Base-by-base conservation (phyloP, 1,139 yeast genomes). In the Taphrina communis region DNA sequence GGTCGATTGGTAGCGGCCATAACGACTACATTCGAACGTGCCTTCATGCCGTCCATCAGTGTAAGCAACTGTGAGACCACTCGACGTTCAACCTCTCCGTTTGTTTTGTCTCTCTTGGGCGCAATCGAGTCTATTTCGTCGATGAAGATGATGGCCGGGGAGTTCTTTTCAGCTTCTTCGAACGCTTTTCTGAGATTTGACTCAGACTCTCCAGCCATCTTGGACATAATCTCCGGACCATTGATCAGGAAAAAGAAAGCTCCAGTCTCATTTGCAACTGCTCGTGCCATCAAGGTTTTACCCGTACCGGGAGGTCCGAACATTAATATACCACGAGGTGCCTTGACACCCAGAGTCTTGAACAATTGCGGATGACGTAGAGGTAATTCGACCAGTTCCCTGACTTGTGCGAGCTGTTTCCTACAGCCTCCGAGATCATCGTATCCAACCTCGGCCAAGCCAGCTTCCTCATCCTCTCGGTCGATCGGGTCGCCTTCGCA, bases 171-270 rank as follows among this genome's bases (percentile, higher is more conserved):
- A 66, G 99, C 99, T 82, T 94, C 99, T 81, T 94, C 99, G 76
- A 94, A 94, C 5, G 99, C 99, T 82, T 93, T 93, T 83, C 99
- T 88, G 80, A 94, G 84, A 77, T 94, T 94, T 56, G 97, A 90
- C 82, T 94, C 99, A 31, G 97, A 91, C 81, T 94, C 99, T 83
- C 99, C 99, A 61, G 99, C 99, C 99, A 94, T 94, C 82, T 94
- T 94, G 70, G 98, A 92, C 99, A 94, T 94, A 78, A 94, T 96
- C 82, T 94, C 99, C n/a, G 99, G 99, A 80, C 99, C 99, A 78
- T 94, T 94, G 79, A 94, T 94, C 77, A 94, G 85, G 80, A 94
- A 94, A 86, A 94, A 94, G 80, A 94, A 94, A 0, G 99, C 99
- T 77, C 99, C 99, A 39, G 99, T 94, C 81, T 94, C 99, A 76